Evolutionary conservation across 306 rosid species (phyloP).

Genomic region (Rosa chinensis): DNA sequence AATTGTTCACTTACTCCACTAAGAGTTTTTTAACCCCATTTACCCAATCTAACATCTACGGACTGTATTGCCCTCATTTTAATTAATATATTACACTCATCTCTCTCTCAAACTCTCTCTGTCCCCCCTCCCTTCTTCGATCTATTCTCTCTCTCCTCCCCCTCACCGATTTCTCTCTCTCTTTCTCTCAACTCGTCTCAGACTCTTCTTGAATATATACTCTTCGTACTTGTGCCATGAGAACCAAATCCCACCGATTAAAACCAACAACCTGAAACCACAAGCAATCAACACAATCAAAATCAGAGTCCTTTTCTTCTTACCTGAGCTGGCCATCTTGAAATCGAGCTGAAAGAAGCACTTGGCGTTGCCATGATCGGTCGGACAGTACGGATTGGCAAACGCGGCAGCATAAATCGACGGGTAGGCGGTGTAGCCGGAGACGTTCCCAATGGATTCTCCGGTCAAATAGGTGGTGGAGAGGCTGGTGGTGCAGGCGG

Average conservation of each 20-base stretch:
- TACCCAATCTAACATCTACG: too few relatives aligned
- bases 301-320: slow-evolving; percentile 32
- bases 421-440: slow-evolving; percentile 51
- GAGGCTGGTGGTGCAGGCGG: slow-evolving; percentile 48
- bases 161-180: too few relatives aligned
- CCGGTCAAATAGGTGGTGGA: slow-evolving; percentile 46
- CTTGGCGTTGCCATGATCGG: slow-evolving; percentile 48
- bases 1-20: too few relatives aligned
- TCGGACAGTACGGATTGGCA: slow-evolving; percentile 42
- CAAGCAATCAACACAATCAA: slow-evolving; percentile 36
- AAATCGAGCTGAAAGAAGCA: slow-evolving; percentile 56
- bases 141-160: too few relatives aligned
- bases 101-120: too few relatives aligned
- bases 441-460: slow-evolving; percentile 40
- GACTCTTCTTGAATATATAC: neutral
- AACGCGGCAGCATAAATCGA: slow-evolving; percentile 68
- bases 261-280: slow-evolving; percentile 22
- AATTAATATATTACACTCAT: too few relatives aligned
- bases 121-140: too few relatives aligned
- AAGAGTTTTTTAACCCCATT: too few relatives aligned
- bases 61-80: too few relatives aligned
- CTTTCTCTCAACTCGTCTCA: too few relatives aligned
- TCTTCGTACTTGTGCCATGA: slow-evolving; percentile 33
- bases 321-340: slow-evolving; percentile 15
- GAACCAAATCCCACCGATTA: slow-evolving; percentile 40